Base-by-base conservation (phyloP, 2,329 filamentous ascomycete species). In the Penicillium sclerotiorum region DNA sequence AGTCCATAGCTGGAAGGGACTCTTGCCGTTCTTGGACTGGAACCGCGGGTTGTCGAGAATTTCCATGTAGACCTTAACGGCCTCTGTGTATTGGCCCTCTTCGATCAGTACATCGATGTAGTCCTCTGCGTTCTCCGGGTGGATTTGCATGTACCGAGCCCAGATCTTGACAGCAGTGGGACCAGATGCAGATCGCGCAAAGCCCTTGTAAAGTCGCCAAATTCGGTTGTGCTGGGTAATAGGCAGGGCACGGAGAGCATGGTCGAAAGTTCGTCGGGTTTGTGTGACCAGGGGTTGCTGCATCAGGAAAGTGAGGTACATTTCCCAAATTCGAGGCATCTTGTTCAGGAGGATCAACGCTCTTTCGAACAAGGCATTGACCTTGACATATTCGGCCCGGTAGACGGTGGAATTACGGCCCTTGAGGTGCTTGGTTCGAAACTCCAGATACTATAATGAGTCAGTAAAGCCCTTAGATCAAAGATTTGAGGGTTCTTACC, bases 301-400 rank as follows among this genome's bases (percentile, higher is more conserved):
- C 67, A 93, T 84, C 50, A 99, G 79, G 67, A 99, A 97, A 41
- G 82, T 82, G 55, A 99, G 84, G 69, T 96, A 99, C 85, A 97
- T 90, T 70, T 96, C 92, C 95, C 94, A 99, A 67, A 99, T 94
- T 59, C 85, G 84, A 20, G 95, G 94, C 94, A 99, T 99, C 76
- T 99, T 99, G 76, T 99, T 96, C 55, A 99, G 82, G 33, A 99
- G 80, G 50, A 96, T 89, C 44, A 99, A 77, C 3, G 94, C 92
- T 61, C 90, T 84, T 75, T 99, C 94, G 69, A 96, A 99, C 33
- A 97, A 83, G 46, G 89, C 82, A 70, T 99, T 99, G 69, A 97
- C 91, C 73, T 97, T 99, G 66, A 86, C 82, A 73, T 88, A 97
- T 66, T 99, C 92, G 51, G 82, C 76, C 45, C 84, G 84, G 69